phyloP scores from a whole-genome alignment of 1,139 yeast species.

The Wickerhamiella infanticola region DNA sequence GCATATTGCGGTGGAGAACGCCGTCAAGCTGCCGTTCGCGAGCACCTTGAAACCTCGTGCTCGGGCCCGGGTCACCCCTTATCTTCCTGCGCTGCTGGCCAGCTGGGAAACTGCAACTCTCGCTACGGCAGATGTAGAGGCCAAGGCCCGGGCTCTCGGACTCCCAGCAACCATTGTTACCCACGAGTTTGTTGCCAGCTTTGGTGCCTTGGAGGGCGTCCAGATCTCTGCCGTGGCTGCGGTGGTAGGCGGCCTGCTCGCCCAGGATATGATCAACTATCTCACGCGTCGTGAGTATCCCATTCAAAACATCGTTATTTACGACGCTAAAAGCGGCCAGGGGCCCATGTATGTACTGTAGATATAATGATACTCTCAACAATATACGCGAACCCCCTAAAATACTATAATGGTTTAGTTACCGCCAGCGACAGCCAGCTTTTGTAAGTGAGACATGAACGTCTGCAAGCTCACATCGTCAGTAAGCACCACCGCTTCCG shows the following conservation, averaged over 20 bases:
- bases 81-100: constrained; percentile 49
- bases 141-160: constrained; percentile 28
- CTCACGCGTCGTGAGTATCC: constrained; percentile 68
- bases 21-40: constrained; percentile 19
- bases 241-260: constrained; percentile 73
- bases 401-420: constrained; percentile 3
- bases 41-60: constrained; percentile 35
- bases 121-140: constrained; percentile 6
- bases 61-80: constrained; percentile 40
- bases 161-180: constrained; percentile 27
- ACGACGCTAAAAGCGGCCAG: constrained; percentile 55
- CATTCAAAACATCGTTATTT: constrained; percentile 59
- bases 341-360: constrained; percentile 49
- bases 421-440: constrained; percentile 20
- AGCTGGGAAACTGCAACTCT: constrained; percentile 25
- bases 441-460: constrained; percentile 39
- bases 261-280: constrained; percentile 81
- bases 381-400: not conserved
- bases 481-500: constrained; percentile 36
- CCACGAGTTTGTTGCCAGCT: constrained; percentile 16
- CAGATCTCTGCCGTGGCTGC: constrained; percentile 83
- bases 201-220: constrained; percentile 29
- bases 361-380: not conserved
- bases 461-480: constrained; percentile 58
- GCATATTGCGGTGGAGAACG: constrained; percentile 25